Evolutionary conservation across 371 early-diverging fungal species (phyloP).

Genomic region (Rhizopus delemar): DNA sequence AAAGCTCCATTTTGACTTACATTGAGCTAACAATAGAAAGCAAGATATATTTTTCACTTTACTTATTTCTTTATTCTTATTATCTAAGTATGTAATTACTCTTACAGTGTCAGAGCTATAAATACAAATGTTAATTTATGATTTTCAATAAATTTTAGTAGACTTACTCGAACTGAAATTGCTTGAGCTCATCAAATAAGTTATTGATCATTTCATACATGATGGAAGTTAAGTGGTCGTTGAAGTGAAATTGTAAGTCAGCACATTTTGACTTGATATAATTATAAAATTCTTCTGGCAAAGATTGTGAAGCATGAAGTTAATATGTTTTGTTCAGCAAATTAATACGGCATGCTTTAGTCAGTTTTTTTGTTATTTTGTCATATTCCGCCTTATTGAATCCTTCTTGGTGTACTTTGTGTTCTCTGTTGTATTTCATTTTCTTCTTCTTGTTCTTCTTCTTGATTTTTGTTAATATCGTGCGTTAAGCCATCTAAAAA

Average conservation of each 20-base stretch:
- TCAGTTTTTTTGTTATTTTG: conserved; percentile 13
- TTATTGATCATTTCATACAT: conserved; percentile 14
- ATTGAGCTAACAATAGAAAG: conserved; percentile 21
- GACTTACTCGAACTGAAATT: conserved; percentile 15
- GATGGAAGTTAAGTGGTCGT: conserved; percentile 10
- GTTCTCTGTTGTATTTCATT: conserved; percentile 9
- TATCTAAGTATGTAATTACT: conserved; percentile 11
- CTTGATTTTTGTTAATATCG: conserved; percentile 10
- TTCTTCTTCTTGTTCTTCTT: conserved; percentile 14
- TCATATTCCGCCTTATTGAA: conserved; percentile 11
- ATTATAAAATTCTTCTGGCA: conserved; percentile 2
- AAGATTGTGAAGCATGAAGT: conserved; percentile 7
- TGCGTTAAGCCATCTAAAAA: conserved; percentile 15
- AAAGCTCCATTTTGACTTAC: conserved; percentile 17
- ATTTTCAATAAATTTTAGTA: conserved; percentile 16
- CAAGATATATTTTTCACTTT: conserved; percentile 18
- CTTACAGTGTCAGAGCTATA: conserved; percentile 9
- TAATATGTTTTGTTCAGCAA: conserved; percentile 11
- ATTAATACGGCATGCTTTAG: conserved; percentile 16
- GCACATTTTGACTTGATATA: conserved; percentile 15
- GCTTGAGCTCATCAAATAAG: conserved; percentile 17
- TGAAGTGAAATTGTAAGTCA: conserved; percentile 9
- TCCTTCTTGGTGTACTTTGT: conserved; percentile 9
- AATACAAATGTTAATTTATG: conserved; percentile 13
- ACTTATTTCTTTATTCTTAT: conserved; percentile 13